phyloP scores from a whole-genome alignment of 305 asterid genomes.

The Caryopteris hybrid region DNA sequence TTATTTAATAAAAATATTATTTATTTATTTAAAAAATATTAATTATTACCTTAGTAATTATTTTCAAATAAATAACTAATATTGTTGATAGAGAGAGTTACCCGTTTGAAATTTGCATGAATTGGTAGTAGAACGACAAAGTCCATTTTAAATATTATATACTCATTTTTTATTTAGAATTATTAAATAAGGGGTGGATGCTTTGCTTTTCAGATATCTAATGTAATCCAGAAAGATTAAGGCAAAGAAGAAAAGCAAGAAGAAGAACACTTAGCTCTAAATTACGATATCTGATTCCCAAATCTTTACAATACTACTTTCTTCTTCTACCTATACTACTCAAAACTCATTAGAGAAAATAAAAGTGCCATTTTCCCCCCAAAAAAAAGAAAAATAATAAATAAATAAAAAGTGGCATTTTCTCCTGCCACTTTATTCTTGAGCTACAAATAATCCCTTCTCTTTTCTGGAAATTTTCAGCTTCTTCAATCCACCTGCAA shows the following conservation, averaged over 20 bases:
- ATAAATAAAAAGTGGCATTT: conserved; percentile 4
- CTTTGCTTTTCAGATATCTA: conserved; percentile 27
- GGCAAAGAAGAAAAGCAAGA: conserved; percentile 7
- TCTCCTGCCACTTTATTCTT: conserved; percentile 16
- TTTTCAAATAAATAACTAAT: too few species aligned
- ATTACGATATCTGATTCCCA: conserved; percentile 13
- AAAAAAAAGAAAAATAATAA: too few species aligned
- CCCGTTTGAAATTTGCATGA: not conserved
- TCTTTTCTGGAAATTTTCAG: conserved; percentile 11
- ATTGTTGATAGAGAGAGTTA: too few species aligned
- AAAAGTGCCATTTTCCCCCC: conserved; percentile 6
- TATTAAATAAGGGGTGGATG: conserved; percentile 9
- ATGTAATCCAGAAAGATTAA: conserved; percentile 17
- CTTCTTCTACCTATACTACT: conserved; percentile 1
- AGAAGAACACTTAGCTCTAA: conserved; percentile 13
- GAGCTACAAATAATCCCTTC: conserved; percentile 37
- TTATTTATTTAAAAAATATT: too few species aligned
- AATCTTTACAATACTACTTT: conserved; percentile 13
- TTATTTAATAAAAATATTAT: too few species aligned
- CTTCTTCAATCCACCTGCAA: conserved; percentile 33
- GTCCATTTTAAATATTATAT: too few species aligned
- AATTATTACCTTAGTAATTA: too few species aligned
- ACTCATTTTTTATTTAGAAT: too few species aligned
- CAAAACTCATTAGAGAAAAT: not conserved
- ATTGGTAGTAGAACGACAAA: too few species aligned